These are phyloP conservation scores for Daldinia decipiens DNA, from an alignment of 495 filamentous ascomycete species.

Conservation along the genomic window DNA sequence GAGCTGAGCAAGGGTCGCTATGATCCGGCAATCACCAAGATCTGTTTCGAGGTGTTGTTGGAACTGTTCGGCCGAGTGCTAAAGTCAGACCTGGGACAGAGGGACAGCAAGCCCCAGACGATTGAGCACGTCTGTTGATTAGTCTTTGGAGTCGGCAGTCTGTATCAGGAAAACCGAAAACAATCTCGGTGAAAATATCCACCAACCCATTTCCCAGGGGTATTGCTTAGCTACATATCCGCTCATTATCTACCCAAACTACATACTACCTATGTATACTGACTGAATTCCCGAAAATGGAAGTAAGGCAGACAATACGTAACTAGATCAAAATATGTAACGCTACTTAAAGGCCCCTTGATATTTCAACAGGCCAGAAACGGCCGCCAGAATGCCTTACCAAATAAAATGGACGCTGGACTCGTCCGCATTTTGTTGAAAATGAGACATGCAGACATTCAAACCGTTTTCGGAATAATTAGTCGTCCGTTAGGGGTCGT, in stretches of 20 bases:
- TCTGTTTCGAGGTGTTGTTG: slow-evolving; percentile 91
- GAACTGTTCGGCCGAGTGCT: slow-evolving; percentile 85
- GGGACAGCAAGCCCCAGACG: slow-evolving; percentile 57
- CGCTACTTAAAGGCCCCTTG: not conserved
- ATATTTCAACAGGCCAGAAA: slow-evolving; percentile 10
- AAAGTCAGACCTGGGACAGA: slow-evolving; percentile 76
- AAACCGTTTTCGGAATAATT: slow-evolving; percentile 36
- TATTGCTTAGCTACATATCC: slow-evolving; percentile 5
- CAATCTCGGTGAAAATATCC: not conserved
- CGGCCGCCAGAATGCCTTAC: not conserved
- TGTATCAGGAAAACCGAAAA: not conserved
- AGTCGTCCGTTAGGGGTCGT: not conserved
- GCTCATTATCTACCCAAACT: not conserved
- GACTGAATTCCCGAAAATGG: slow-evolving; percentile 8
- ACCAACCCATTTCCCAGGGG: not conserved
- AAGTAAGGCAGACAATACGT: not conserved
- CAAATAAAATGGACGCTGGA: not conserved
- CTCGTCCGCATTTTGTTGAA: slow-evolving; percentile 17
- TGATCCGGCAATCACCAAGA: slow-evolving; percentile 84
- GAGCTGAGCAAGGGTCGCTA: slow-evolving; percentile 94
- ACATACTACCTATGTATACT: not conserved
- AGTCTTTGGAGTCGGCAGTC: slow-evolving; percentile 5
- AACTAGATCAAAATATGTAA: slow-evolving; percentile 16
- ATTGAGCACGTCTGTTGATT: slow-evolving; percentile 69
- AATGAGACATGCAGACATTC: slow-evolving; percentile 29